Conservation (phyloP, 169 alveolate species). For the Eimeria brunetti region DNA sequence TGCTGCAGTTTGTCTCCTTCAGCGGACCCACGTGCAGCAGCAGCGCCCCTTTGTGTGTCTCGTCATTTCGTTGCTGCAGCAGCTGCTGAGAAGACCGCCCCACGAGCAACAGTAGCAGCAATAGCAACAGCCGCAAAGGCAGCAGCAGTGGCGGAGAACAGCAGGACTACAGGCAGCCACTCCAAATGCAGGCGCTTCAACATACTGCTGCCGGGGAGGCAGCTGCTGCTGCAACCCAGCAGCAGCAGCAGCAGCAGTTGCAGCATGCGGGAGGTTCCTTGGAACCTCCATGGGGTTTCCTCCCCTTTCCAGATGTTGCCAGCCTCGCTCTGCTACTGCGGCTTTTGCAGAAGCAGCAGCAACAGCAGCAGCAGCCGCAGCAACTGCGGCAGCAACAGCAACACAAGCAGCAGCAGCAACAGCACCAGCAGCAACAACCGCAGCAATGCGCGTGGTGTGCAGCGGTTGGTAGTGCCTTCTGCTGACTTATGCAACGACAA, state of each 20-base stretch:
- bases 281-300: neutral
- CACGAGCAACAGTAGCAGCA: slow-evolving; percentile 6
- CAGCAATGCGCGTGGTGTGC: neutral
- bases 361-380: slow-evolving; percentile 3
- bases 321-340: neutral
- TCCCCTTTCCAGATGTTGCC: neutral
- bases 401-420: slow-evolving; percentile 6
- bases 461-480: neutral
- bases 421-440: neutral
- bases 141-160: neutral
- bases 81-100: neutral
- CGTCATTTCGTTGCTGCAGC: neutral
- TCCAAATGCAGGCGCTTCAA: neutral
- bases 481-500: slow-evolving; percentile 1
- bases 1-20: neutral
- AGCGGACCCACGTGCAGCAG: neutral
- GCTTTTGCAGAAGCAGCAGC: slow-evolving; percentile 22
- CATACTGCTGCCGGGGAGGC: slow-evolving; percentile 6
- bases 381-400: neutral
- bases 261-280: neutral
- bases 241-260: slow-evolving; percentile 15
- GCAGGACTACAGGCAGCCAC: neutral
- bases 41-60: neutral
- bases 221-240: neutral
- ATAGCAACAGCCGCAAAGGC: neutral